A percentile compares a stretch with the other conserved stretches of the same genome.
phyloP scores from a whole-genome alignment of 1,139 yeast genomes.

The Williopsis jadinii region DNA sequence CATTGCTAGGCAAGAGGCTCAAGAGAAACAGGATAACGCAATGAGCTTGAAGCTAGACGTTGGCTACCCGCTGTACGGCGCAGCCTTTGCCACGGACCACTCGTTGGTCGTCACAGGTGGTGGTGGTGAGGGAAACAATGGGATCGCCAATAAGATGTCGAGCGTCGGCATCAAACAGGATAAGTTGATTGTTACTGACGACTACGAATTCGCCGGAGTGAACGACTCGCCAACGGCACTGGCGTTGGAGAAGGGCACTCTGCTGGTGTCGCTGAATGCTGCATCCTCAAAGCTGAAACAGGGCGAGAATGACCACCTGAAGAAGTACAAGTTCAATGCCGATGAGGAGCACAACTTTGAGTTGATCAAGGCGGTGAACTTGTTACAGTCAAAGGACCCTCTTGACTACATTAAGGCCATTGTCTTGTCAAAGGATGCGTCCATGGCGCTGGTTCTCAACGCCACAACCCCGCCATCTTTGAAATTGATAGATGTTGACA shows the following conservation, averaged over 20 bases:
- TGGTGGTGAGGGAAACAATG: constrained; percentile 90
- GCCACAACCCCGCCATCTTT: constrained; percentile 55
- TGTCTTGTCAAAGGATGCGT: constrained; percentile 43
- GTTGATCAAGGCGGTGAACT: constrained; percentile 49
- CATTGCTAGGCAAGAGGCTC: too few relatives aligned
- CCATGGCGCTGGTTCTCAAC: constrained; percentile 57
- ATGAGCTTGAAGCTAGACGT: constrained; percentile 28
- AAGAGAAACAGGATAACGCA: not conserved
- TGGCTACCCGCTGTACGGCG: constrained; percentile 80
- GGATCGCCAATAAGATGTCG: constrained; percentile 81
- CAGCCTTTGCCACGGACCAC: constrained; percentile 57
- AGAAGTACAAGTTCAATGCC: constrained; percentile 54
- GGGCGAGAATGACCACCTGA: constrained; percentile 62
- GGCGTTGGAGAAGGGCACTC: constrained; percentile 43
- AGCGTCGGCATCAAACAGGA: constrained; percentile 32
- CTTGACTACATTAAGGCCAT: constrained; percentile 58
- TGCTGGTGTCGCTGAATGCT: constrained; percentile 73
- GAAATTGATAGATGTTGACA: constrained; percentile 50
- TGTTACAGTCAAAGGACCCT: constrained; percentile 29
- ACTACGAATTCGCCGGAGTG: constrained; percentile 49
- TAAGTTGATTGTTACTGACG: constrained; percentile 54
- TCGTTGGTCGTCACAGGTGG: constrained; percentile 81
- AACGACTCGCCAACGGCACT: constrained; percentile 76
- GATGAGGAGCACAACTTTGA: constrained; percentile 50
- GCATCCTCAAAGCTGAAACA: constrained; percentile 45